phyloP scores from a whole-genome alignment of 192 early-diverging fungal species.

The Rhizoclosmatium globosum region DNA sequence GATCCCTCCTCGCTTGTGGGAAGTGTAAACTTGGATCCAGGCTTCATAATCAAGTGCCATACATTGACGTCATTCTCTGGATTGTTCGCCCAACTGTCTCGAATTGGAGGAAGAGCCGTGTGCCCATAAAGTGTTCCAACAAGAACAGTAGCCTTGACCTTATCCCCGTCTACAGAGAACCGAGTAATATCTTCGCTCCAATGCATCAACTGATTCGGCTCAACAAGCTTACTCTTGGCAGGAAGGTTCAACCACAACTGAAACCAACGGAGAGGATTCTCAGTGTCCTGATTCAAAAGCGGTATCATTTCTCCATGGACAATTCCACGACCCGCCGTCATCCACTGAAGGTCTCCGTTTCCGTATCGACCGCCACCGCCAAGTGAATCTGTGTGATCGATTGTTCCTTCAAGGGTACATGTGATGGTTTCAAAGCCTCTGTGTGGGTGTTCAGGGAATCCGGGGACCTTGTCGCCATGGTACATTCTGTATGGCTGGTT shows the following conservation, averaged over 20 bases:
- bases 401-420: constrained; percentile 64
- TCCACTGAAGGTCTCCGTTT: constrained; percentile 68
- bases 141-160: constrained; percentile 80
- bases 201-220: constrained; percentile 31
- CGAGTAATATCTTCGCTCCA: constrained; percentile 64
- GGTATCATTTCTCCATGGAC: constrained; percentile 58
- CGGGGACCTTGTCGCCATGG: too few species aligned
- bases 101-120: background rate
- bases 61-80: constrained; percentile 25
- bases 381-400: constrained; percentile 67
- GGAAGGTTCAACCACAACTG: constrained; percentile 73
- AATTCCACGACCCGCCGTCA: constrained; percentile 73
- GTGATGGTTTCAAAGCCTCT: constrained; percentile 76
- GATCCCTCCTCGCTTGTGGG: constrained; percentile 14
- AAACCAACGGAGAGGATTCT: constrained; percentile 48
- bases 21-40: constrained; percentile 61
- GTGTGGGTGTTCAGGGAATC: constrained; percentile 40
- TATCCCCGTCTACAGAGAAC: constrained; percentile 55
- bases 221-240: constrained; percentile 34
- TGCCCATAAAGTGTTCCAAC: constrained; percentile 70
- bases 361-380: constrained; percentile 59
- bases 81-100: constrained; percentile 29
- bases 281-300: constrained; percentile 46
- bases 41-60: constrained; percentile 49
- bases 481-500: too few species aligned